Evolutionary conservation across 2,329 filamentous ascomycete species (phyloP).

Genomic region (Diaporthe capsici): DNA sequence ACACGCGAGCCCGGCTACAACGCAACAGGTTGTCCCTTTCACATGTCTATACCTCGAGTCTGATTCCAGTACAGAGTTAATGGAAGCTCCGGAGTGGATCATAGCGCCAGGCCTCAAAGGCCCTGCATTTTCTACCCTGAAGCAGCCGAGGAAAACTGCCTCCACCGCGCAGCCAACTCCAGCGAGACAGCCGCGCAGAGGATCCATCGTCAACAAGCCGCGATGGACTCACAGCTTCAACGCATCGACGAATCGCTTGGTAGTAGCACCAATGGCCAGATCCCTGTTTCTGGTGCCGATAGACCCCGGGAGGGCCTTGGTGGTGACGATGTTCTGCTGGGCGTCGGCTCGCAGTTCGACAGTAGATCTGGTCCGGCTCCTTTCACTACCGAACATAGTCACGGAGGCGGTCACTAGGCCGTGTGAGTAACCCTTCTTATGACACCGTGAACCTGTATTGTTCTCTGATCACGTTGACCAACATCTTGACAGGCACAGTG

Average conservation of each 20-base stretch:
- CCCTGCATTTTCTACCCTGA: too few relatives aligned
- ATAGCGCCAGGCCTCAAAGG: neutral
- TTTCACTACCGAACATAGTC: too few relatives aligned
- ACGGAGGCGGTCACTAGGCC: neutral
- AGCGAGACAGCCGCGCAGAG: neutral
- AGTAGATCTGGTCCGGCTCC: neutral
- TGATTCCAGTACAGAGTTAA: neutral
- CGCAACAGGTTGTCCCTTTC: neutral
- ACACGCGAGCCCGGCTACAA: neutral
- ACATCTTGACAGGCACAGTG: neutral
- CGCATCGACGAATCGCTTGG: neutral
- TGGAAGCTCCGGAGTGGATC: neutral
- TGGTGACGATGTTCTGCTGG: neutral
- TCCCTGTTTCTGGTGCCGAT: too few relatives aligned
- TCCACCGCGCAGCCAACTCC: neutral
- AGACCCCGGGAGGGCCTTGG: neutral
- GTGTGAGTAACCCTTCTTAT: neutral
- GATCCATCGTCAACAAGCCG: neutral
- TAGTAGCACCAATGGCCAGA: neutral
- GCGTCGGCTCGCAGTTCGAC: slow-evolving; percentile 1
- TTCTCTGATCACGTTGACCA: neutral
- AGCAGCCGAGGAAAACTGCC: neutral
- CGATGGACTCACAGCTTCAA: neutral
- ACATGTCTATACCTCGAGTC: neutral
- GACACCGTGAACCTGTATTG: neutral